Evolutionary conservation across 139 green algal genomes (phyloP).

Genomic region (Spirogloea muscicola): DNA sequence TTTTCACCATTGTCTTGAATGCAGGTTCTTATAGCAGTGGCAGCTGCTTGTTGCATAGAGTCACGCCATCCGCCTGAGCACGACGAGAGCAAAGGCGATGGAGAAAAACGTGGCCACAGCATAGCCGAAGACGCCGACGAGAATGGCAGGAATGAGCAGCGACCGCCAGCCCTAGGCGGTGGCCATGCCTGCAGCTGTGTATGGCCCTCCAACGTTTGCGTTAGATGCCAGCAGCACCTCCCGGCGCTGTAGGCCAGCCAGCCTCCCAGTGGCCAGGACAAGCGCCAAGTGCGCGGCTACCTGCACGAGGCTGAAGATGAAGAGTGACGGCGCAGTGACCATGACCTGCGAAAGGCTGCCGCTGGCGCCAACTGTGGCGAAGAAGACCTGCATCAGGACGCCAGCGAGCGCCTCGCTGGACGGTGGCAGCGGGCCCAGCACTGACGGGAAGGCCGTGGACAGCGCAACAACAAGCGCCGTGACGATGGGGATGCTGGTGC

Average conservation of each 20-base stretch:
- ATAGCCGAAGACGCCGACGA: slow-evolving; percentile 85
- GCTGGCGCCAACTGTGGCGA: slow-evolving; percentile 76
- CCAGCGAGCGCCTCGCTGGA: slow-evolving; percentile 71
- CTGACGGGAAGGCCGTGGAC: slow-evolving; percentile 59
- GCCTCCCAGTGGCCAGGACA: slow-evolving; percentile 55
- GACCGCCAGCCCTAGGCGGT: slow-evolving; percentile 76
- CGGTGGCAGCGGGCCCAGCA: slow-evolving; percentile 55
- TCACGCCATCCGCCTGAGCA: slow-evolving; percentile 34
- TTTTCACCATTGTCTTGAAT: too few relatives aligned
- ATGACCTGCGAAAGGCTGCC: slow-evolving; percentile 72
- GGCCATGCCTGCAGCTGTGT: slow-evolving; percentile 85
- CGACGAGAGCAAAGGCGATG: slow-evolving; percentile 8
- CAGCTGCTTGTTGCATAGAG: too few relatives aligned
- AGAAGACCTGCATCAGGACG: slow-evolving; percentile 88
- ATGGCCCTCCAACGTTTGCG: slow-evolving; percentile 87
- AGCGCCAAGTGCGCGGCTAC: slow-evolving; percentile 34
- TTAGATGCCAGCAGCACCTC: slow-evolving; percentile 82
- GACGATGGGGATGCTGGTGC: slow-evolving; percentile 59
- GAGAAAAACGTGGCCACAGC: slow-evolving; percentile 49
- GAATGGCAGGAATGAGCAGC: slow-evolving; percentile 71
- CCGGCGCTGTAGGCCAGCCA: slow-evolving; percentile 57
- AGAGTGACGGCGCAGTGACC: slow-evolving; percentile 72
- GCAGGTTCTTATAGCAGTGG: too few relatives aligned
- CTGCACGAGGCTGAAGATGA: slow-evolving; percentile 74
- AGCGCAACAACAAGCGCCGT: slow-evolving; percentile 67